Percentiles rank a stretch among this genome's conserved stretches.
Conservation (phyloP, 1,284 basidiomycete species). For the Boletus smithii region DNA sequence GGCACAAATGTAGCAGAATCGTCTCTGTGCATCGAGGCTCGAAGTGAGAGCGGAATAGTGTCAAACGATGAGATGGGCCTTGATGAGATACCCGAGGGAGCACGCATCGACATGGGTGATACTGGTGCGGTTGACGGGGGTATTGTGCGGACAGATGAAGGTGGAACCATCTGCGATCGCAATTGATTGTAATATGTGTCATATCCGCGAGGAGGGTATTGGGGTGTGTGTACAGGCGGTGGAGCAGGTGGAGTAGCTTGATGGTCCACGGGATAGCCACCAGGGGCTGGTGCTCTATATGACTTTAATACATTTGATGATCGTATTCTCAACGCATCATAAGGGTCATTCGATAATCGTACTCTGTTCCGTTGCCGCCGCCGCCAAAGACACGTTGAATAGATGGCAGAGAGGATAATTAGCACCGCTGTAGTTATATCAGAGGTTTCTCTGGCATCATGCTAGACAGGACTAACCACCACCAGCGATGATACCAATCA, state of each 20-base stretch:
- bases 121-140: neutral
- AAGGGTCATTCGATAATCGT: no score
- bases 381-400: neutral
- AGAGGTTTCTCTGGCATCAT: neutral
- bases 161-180: neutral
- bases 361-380: constrained; percentile 2
- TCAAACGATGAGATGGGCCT: constrained; percentile 2
- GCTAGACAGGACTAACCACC: constrained; percentile 13
- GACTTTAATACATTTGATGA: constrained; percentile 5
- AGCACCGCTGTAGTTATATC: constrained; percentile 6
- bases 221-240: neutral
- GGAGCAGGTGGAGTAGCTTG: constrained; percentile 1
- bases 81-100: neutral
- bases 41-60: neutral
- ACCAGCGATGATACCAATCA: neutral
- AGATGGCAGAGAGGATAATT: neutral
- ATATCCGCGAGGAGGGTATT: constrained; percentile 8
- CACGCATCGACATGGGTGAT: constrained; percentile 2
- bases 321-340: neutral
- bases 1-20: neutral
- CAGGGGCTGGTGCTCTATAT: neutral
- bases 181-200: neutral
- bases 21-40: neutral
- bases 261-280: neutral
- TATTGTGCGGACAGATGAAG: neutral